Evolutionary conservation across 208 protist species (phyloP).

Genomic region (Endotrypanum monterogeii): DNA sequence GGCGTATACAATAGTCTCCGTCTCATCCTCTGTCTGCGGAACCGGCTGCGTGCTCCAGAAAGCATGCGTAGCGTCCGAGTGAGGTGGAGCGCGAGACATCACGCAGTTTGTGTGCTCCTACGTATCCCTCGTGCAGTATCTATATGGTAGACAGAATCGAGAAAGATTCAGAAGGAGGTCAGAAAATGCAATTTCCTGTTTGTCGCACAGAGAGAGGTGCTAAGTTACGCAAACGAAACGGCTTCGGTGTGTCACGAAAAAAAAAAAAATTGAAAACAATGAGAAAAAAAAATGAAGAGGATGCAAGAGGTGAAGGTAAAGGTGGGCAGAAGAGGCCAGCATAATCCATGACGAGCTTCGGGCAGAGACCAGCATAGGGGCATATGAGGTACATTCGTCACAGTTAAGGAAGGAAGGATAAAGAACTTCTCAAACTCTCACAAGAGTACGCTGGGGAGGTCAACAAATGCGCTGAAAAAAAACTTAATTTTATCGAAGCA

Average conservation of each 20-base stretch:
- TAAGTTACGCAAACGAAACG: not conserved
- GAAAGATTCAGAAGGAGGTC: not conserved
- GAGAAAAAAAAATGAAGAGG: not conserved
- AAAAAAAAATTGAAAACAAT: not conserved
- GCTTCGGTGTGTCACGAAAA: not conserved
- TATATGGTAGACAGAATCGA: not conserved
- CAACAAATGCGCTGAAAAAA: too few relatives aligned
- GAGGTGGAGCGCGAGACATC: conserved; percentile 14
- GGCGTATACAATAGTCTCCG: conserved; percentile 24
- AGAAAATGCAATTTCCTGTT: not conserved
- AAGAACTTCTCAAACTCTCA: too few relatives aligned
- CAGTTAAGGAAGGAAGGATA: too few relatives aligned
- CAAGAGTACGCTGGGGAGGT: too few relatives aligned
- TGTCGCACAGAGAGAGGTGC: not conserved
- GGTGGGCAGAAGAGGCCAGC: too few relatives aligned
- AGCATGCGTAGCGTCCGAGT: conserved; percentile 33
- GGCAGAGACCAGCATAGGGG: too few relatives aligned
- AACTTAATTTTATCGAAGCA: too few relatives aligned
- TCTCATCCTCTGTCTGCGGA: conserved; percentile 44
- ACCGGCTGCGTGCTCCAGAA: conserved; percentile 92
- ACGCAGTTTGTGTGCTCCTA: not conserved
- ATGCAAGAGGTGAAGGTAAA: too few relatives aligned
- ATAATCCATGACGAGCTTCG: too few relatives aligned
- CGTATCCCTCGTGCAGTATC: not conserved
- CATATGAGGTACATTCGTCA: too few relatives aligned